Percentiles rank a stretch among this genome's conserved stretches.
Conservation (phyloP, 1,284 basidiomycete genomes). For the Pulveroboletus sp. region DNA sequence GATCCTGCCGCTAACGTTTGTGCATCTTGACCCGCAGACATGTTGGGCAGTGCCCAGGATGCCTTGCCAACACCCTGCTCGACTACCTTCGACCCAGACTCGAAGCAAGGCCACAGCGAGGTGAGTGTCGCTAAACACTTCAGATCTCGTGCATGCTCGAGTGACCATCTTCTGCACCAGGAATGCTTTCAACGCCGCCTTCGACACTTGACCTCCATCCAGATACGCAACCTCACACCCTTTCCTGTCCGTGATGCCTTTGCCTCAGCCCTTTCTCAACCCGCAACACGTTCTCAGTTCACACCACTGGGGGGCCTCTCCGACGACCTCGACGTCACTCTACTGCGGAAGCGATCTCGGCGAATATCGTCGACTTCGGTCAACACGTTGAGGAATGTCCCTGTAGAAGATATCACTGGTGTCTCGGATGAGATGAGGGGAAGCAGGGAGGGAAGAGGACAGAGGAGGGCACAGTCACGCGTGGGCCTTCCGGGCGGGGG, state of each 20-base stretch:
- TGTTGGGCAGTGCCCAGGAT: slow-evolving; percentile 25
- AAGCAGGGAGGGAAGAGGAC: slow-evolving; percentile 39
- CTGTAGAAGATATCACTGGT: slow-evolving; percentile 46
- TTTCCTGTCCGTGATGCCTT: slow-evolving; percentile 77
- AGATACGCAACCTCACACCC: slow-evolving; percentile 79
- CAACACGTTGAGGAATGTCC: slow-evolving; percentile 48
- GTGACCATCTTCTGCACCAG: slow-evolving; percentile 11
- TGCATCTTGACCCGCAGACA: slow-evolving; percentile 11
- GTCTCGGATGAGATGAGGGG: slow-evolving; percentile 33
- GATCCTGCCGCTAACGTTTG: background rate
- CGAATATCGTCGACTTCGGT: slow-evolving; percentile 62
- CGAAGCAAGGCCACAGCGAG: slow-evolving; percentile 10
- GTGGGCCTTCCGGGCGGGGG: slow-evolving; percentile 39
- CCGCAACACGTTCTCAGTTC: slow-evolving; percentile 59
- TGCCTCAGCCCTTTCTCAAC: slow-evolving; percentile 69
- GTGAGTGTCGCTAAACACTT: slow-evolving; percentile 14
- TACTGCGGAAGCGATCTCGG: slow-evolving; percentile 59
- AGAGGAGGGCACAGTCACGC: slow-evolving; percentile 42
- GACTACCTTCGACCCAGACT: slow-evolving; percentile 21
- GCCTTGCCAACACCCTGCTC: slow-evolving; percentile 14
- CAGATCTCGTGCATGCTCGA: background rate
- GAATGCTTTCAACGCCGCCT: slow-evolving; percentile 57
- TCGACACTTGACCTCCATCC: slow-evolving; percentile 71
- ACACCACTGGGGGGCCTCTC: slow-evolving; percentile 54
- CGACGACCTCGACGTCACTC: slow-evolving; percentile 69